Base-by-base conservation (phyloP, 345 rosid genomes). In the Garcia nutans region DNA sequence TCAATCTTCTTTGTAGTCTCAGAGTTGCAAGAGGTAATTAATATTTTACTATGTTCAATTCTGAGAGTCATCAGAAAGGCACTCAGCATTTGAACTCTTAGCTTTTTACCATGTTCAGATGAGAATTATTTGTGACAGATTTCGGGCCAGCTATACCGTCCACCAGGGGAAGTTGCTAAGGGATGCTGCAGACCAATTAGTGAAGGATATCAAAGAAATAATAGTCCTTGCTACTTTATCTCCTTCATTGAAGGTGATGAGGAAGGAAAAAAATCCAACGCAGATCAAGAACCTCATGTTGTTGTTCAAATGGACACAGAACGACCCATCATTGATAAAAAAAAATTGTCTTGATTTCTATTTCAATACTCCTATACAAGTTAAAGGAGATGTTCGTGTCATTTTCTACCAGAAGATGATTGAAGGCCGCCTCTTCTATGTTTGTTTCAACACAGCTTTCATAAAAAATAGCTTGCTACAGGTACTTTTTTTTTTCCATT, bases 251-350 rank as follows among this genome's bases (percentile, higher is more conserved):
- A 82, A 54, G 80, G 65, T 33, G 87, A 81, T 63, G 87, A 81
- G 20, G 85, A 75, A 61, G 89, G 67, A 70, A 80, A 57, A 31
- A 64, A 62, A 49, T 71, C 70, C 59, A 79, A 83, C 20, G 54
- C 79, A 42, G 88, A 86, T 28, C 31, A 28, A 63, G 86, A 86
- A 77, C 82, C 87, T 6, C 96, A 72, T 47, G 83, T 91, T 22
- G 87, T 93, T 42, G 84, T 93, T 70, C 99, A 95, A 78, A 95
- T 93, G 99, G 99, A 95, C 86, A 95, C 99, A 1, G 97, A 95
- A 78, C 89, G 87, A 74, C 81, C 97, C 37, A 77, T 89, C n/a
- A 83, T 91, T 72, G 92, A 95, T 83, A 88, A 91, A 79, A 93
- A 93, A 89, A 78, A 91, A 87, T 28, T 91, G 97, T 78, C 97